Evolutionary conservation across 1,284 basidiomycete species (phyloP).

Genomic region (Ceratorhiza oryzae-sativae): DNA sequence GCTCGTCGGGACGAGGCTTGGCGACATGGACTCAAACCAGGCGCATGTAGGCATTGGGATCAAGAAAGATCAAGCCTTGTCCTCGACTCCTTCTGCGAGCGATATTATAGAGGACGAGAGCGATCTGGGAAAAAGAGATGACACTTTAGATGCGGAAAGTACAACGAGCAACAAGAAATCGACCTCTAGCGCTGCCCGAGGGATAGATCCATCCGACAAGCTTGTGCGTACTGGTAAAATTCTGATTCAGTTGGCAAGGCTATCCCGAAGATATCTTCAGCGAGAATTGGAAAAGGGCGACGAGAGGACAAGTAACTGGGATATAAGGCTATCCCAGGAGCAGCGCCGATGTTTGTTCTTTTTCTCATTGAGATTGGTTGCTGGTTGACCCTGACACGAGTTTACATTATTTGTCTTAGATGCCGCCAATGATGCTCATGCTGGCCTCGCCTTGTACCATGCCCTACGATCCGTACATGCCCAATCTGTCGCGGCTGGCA

Average conservation of each 20-base stretch:
- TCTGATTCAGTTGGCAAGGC: slow-evolving; percentile 19
- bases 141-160: neutral
- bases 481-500: slow-evolving; percentile 21
- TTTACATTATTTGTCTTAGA: slow-evolving; percentile 21
- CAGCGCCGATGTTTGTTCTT: slow-evolving; percentile 33
- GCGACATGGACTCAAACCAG: slow-evolving; percentile 15
- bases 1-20: slow-evolving; percentile 13
- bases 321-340: slow-evolving; percentile 10
- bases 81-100: neutral
- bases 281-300: slow-evolving; percentile 37
- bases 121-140: neutral
- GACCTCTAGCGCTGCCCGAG: neutral
- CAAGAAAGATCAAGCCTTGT: neutral
- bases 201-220: neutral
- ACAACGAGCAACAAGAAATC: neutral
- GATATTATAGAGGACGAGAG: neutral
- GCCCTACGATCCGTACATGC: slow-evolving; percentile 13
- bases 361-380: neutral
- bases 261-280: slow-evolving; percentile 33
- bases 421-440: slow-evolving; percentile 41
- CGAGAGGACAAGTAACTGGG: slow-evolving; percentile 42
- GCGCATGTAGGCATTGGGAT: slow-evolving; percentile 24
- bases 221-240: neutral
- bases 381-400: neutral
- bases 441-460: slow-evolving; percentile 40